Percentiles rank a stretch among this genome's conserved stretches.
phyloP scores from a whole-genome alignment of 2,329 filamentous ascomycete species.

The Claviceps purpurea region DNA sequence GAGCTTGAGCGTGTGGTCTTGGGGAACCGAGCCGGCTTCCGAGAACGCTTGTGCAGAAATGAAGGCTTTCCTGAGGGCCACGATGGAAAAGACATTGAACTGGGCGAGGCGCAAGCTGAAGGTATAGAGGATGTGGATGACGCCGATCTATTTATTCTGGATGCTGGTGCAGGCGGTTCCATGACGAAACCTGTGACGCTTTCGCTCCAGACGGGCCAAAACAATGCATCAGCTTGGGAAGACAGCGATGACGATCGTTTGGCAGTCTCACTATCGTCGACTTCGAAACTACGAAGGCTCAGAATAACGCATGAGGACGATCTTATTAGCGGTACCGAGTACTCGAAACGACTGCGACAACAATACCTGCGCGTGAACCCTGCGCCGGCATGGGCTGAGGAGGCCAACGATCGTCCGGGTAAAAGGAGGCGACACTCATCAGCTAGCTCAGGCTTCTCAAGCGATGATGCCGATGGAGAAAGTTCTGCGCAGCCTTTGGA shows the following conservation, averaged over 20 bases:
- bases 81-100: constrained; percentile 21
- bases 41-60: constrained; percentile 50
- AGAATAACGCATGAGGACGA: constrained; percentile 73
- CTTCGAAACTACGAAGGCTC: constrained; percentile 68
- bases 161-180: constrained; percentile 41
- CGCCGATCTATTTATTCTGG: constrained; percentile 74
- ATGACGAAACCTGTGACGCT: constrained; percentile 14
- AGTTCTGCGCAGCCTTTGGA: constrained; percentile 66
- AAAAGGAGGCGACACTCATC: constrained; percentile 41
- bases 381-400: constrained; percentile 45
- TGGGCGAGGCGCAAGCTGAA: constrained; percentile 29
- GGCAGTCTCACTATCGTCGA: constrained; percentile 61
- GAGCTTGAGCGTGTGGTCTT: constrained; percentile 82
- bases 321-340: constrained; percentile 73
- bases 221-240: constrained; percentile 59
- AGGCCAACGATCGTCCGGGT: constrained; percentile 33
- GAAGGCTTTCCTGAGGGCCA: constrained; percentile 21
- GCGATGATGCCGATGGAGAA: constrained; percentile 43
- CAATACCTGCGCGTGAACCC: constrained; percentile 56
- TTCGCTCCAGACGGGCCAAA: constrained; percentile 11
- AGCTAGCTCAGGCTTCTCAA: constrained; percentile 34
- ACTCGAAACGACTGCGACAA: constrained; percentile 63
- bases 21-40: constrained; percentile 74
- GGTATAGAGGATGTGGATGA: constrained; percentile 56
- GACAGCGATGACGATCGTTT: constrained; percentile 93